Conservation (phyloP, 2,329 filamentous ascomycete species). For the Pseudocercospora fijiensis region DNA sequence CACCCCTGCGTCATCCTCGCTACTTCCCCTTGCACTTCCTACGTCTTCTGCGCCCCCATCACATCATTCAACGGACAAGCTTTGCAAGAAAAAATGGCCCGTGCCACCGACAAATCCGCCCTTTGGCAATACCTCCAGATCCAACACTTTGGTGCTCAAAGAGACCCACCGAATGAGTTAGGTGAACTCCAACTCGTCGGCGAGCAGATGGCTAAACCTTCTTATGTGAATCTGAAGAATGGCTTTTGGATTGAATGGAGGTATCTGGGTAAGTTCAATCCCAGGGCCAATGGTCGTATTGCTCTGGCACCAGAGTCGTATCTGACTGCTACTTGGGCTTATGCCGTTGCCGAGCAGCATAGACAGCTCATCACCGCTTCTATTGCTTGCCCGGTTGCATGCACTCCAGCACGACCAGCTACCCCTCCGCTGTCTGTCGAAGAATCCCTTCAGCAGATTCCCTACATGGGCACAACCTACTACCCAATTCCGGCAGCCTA, state of each 20-base stretch:
- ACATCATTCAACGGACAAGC: constrained; percentile 5
- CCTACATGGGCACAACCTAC: not conserved
- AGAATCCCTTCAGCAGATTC: too few species aligned
- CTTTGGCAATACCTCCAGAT: constrained; percentile 4
- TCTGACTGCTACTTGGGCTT: constrained; percentile 1
- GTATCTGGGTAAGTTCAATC: constrained; percentile 2
- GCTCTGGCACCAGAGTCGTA: not conserved
- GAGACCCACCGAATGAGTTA: not conserved
- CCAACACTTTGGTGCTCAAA: not conserved
- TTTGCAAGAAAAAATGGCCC: not conserved
- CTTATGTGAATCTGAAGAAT: constrained; percentile 2
- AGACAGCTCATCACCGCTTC: not conserved
- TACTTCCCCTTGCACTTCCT: not conserved
- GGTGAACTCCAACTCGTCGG: not conserved
- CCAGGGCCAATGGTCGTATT: not conserved
- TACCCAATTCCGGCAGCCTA: not conserved
- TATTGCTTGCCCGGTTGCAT: not conserved
- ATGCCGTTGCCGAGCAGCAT: not conserved
- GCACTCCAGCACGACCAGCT: not conserved
- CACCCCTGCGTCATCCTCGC: constrained; percentile 6
- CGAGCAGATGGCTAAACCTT: not conserved
- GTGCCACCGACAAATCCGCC: not conserved
- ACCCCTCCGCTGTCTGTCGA: not conserved
- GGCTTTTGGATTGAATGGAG: constrained; percentile 11
- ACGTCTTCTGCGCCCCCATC: constrained; percentile 11